Evolutionary conservation across 768 basidiomycete genomes (phyloP), one percentile per base, ranked within the genome.

Genomic region (Trametes cubensis): DNA sequence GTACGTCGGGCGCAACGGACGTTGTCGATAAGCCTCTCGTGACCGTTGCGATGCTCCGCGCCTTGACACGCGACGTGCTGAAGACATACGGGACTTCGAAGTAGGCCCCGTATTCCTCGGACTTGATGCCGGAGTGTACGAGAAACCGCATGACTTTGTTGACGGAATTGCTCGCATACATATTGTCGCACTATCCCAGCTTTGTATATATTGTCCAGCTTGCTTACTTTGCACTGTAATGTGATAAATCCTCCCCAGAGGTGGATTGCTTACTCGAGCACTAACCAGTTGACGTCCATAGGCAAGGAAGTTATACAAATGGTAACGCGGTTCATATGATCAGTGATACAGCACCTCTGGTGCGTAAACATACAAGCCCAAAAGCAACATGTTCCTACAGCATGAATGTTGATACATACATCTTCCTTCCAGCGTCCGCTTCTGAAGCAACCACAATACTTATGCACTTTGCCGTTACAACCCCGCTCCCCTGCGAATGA

Each of bases 1-100:
- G 83, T 40, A 72, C 73, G 4, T 44, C 67, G 1, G 70, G 74
- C 8, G 81, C 81, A 1, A 72, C 79, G 5, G 72, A 76, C 14
- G 66, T 67, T 34, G 72, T 71, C 28, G 73, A 77, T 11, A 75
- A 73, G 50, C 75, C 80, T 18, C 62, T 75, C 20, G 80, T 88
- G 39, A 89, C 87, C 2, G 75, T 85, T 25, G 83, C 84, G 17
- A 89, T 89, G 88, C 70, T 90, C 51, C 83, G 85, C 42, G 82
- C 83, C 4, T 69, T 86, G 61, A 84, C 84, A 41, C 78, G 76
- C 61, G 81, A 85, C 38, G 65, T 72, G 71, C 63, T 85, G 61
- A 84, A 82, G 74, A 68, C 62, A 18, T 66, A 65, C 41, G 62
- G 67, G 17, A 26, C 20, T 45, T 20, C 58, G 41, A 59, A 59